These are phyloP conservation scores for Lophiostoma macrostomum DNA, from an alignment of 495 filamentous ascomycete genomes.

Conservation along the genomic window DNA sequence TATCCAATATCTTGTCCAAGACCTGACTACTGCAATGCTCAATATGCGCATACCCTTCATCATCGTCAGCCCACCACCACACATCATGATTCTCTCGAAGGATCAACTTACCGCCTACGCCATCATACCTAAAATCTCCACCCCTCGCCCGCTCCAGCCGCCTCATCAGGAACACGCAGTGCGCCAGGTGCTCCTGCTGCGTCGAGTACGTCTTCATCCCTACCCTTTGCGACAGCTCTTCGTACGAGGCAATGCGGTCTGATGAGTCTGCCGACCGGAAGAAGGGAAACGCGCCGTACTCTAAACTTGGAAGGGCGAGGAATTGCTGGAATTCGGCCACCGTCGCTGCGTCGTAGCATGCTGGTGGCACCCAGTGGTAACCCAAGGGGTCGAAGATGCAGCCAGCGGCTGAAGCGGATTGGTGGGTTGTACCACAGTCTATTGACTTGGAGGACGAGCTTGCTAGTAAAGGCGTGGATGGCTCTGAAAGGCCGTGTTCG, in stretches of 20 bases:
- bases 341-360: not conserved
- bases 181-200: slow-evolving; percentile 1
- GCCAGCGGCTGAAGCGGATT: not conserved
- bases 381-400: not conserved
- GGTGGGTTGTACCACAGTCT: not conserved
- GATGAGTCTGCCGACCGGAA: not conserved
- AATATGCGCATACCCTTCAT: not conserved
- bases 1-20: not conserved
- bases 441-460: too few relatives aligned
- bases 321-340: not conserved
- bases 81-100: too few relatives aligned
- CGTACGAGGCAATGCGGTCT: not conserved
- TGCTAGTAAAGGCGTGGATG: not conserved
- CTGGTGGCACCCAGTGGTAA: not conserved
- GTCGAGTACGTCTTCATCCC: not conserved
- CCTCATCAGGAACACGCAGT: not conserved
- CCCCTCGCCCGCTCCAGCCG: not conserved
- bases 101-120: too few relatives aligned
- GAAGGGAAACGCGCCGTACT: not conserved
- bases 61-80: too few relatives aligned
- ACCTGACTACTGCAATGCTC: not conserved
- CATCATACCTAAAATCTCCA: not conserved
- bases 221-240: not conserved
- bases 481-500: not conserved
- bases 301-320: not conserved